phyloP scores from a whole-genome alignment of 352 stramenopile genomes.

The Phytopythium litorale region DNA sequence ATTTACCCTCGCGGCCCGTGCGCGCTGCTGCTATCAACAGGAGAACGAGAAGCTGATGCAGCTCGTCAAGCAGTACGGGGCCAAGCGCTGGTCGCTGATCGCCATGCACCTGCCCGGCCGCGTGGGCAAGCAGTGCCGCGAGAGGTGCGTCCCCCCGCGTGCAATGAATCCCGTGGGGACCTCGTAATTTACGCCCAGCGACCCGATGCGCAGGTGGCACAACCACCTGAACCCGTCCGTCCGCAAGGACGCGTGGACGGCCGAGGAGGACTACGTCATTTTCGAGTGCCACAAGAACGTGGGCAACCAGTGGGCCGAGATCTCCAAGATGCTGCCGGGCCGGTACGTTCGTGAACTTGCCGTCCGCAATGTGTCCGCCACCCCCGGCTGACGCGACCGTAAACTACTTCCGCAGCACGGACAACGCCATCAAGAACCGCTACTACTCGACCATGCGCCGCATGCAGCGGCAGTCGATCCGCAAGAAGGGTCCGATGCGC shows the following conservation, averaged over 20 bases:
- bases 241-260: slow-evolving; percentile 86
- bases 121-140: slow-evolving; percentile 88
- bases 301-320: slow-evolving; percentile 91
- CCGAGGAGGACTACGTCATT: slow-evolving; percentile 89
- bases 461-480: slow-evolving; percentile 85
- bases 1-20: slow-evolving; percentile 4
- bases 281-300: slow-evolving; percentile 90
- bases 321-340: slow-evolving; percentile 88
- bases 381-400: neutral
- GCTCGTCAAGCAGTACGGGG: slow-evolving; percentile 86
- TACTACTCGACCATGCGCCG: slow-evolving; percentile 91
- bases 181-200: neutral
- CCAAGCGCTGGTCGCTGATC: slow-evolving; percentile 88
- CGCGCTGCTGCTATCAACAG: slow-evolving; percentile 9
- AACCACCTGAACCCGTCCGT: slow-evolving; percentile 88
- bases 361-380: neutral
- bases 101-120: slow-evolving; percentile 85
- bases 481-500: slow-evolving; percentile 79
- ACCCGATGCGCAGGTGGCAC: slow-evolving; percentile 57
- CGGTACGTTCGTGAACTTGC: slow-evolving; percentile 23
- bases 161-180: neutral
- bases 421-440: slow-evolving; percentile 92
- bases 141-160: slow-evolving; percentile 25
- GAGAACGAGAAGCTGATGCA: slow-evolving; percentile 89
- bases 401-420: slow-evolving; percentile 33